Conservation (phyloP, 202 grass and related monocot species). For the Elaeis oleifera region DNA sequence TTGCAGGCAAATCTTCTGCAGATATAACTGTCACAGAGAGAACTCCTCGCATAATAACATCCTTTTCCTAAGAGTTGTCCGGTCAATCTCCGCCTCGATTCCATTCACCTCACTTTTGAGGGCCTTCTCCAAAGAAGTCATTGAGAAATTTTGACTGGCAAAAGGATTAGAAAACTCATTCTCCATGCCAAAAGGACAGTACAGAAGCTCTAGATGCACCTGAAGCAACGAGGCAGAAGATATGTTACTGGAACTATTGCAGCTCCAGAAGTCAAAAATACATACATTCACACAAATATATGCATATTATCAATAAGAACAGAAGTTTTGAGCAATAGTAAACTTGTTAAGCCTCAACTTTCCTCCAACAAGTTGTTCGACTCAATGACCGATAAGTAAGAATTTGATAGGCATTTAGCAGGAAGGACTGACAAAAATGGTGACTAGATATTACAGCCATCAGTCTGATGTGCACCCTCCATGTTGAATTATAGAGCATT, state of each 20-base stretch:
- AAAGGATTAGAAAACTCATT: conserved; percentile 77
- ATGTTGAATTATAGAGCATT: too few relatives aligned
- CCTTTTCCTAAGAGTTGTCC: conserved; percentile 61
- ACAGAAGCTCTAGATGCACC: conserved; percentile 91
- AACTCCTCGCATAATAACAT: conserved; percentile 87
- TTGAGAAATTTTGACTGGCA: conserved; percentile 42
- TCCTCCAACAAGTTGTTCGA: too few relatives aligned
- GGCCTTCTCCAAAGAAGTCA: conserved; percentile 90
- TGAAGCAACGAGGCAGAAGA: conserved; percentile 24
- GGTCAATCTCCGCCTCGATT: conserved; percentile 43
- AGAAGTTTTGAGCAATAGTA: too few relatives aligned
- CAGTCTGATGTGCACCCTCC: too few relatives aligned
- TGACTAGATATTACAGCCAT: too few relatives aligned
- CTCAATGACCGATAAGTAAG: too few relatives aligned
- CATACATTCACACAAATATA: too few relatives aligned
- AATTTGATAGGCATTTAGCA: too few relatives aligned
- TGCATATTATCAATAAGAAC: too few relatives aligned
- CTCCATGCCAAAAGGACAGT: conserved; percentile 63
- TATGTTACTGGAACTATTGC: neutral
- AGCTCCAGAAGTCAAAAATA: too few relatives aligned
- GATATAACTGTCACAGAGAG: conserved; percentile 85
- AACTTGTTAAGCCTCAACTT: too few relatives aligned
- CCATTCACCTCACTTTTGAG: conserved; percentile 69
- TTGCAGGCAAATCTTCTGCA: conserved; percentile 82
- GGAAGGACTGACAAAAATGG: too few relatives aligned